Evolutionary conservation across 108 stramenopile genomes (phyloP).

Genomic region (Skeletonema potamos): DNA sequence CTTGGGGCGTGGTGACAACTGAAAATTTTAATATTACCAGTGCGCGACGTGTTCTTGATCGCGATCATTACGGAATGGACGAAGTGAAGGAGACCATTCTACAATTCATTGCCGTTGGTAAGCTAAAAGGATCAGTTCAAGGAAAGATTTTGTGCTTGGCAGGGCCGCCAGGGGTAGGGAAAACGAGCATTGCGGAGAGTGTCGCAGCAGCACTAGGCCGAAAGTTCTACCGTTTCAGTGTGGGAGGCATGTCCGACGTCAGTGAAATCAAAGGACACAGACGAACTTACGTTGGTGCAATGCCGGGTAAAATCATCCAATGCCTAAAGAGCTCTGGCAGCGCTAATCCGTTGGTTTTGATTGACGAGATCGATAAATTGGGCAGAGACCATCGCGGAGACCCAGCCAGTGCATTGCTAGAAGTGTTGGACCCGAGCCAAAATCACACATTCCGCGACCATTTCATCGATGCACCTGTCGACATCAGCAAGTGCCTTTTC

Average conservation of each 20-base stretch:
- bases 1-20: conserved; percentile 85
- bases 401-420: conserved; percentile 93
- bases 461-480: conserved; percentile 97
- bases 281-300: conserved; percentile 97
- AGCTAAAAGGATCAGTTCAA: conserved; percentile 89
- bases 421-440: conserved; percentile 93
- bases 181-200: conserved; percentile 81
- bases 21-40: conserved; percentile 89
- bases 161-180: conserved; percentile 94
- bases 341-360: conserved; percentile 92
- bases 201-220: conserved; percentile 92
- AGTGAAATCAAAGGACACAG: conserved; percentile 98
- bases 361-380: conserved; percentile 99
- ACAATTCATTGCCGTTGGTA: conserved; percentile 97
- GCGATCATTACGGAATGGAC: conserved; percentile 96
- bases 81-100: conserved; percentile 97
- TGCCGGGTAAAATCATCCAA: conserved; percentile 98
- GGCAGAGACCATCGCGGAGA: conserved; percentile 91
- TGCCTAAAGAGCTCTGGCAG: conserved; percentile 87
- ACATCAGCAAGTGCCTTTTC: conserved; percentile 95
- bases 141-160: conserved; percentile 95
- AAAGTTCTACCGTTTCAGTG: conserved; percentile 95
- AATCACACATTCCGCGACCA: conserved; percentile 93
- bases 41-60: conserved; percentile 79
- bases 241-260: conserved; percentile 94